Conservation (phyloP, 495 filamentous ascomycete genomes). For the Penicillium diatomitis region DNA sequence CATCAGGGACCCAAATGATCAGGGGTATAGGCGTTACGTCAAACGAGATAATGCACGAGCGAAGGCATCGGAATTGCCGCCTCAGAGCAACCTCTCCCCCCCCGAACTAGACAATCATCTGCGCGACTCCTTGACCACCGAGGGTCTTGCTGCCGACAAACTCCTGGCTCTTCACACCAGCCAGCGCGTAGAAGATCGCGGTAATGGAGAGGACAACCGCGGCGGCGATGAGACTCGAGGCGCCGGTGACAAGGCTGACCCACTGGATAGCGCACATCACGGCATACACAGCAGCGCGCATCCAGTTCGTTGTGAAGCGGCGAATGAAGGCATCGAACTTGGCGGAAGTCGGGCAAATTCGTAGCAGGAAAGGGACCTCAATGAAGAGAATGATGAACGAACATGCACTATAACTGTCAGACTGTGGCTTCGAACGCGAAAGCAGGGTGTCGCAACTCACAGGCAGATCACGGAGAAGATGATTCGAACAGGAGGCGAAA, state of each 20-base stretch:
- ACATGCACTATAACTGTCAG: constrained; percentile 49
- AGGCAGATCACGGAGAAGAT: constrained; percentile 77
- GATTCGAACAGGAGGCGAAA: constrained; percentile 56
- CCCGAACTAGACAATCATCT: constrained; percentile 82
- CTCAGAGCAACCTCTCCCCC: too few relatives aligned
- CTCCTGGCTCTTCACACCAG: constrained; percentile 81
- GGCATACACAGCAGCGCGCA: constrained; percentile 86
- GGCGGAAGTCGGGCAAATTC: constrained; percentile 92
- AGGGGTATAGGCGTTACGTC: too few relatives aligned
- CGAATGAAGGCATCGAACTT: constrained; percentile 87
- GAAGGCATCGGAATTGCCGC: too few relatives aligned
- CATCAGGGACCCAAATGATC: too few relatives aligned
- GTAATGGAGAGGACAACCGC: constrained; percentile 74
- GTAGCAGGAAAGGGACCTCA: constrained; percentile 89
- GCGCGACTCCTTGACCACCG: constrained; percentile 86
- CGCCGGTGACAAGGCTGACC: constrained; percentile 52
- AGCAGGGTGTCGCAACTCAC: constrained; percentile 43
- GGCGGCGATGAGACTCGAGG: constrained; percentile 72
- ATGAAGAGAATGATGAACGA: constrained; percentile 89
- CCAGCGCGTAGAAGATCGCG: constrained; percentile 71
- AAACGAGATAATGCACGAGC: too few relatives aligned
- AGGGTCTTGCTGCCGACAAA: constrained; percentile 97
- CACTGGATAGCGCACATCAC: constrained; percentile 77
- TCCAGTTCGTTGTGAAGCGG: constrained; percentile 87
- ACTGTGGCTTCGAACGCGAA: not conserved